A percentile compares a stretch with the other conserved stretches of the same genome.
Evolutionary conservation across 129 eudicot genomes (phyloP).

Genomic region (Pseudognaphalium luteoalbum): DNA sequence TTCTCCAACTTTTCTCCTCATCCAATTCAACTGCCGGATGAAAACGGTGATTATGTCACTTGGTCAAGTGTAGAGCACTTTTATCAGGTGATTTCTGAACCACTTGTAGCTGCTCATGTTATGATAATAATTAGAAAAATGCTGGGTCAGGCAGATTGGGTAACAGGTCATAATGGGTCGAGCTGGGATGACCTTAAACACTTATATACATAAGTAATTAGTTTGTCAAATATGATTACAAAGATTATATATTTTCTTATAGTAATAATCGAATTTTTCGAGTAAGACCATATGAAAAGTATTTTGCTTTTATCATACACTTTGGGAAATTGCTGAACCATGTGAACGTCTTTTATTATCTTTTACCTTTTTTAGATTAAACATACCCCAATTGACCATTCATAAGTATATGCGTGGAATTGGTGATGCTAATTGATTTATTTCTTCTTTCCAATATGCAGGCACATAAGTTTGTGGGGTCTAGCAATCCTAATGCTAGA

Average conservation of each 20-base stretch:
- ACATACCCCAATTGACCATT: neutral
- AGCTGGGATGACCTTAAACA: neutral
- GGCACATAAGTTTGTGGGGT: slow-evolving; percentile 84
- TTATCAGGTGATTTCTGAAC: slow-evolving; percentile 65
- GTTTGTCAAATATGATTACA: too few species aligned
- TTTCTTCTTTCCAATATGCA: slow-evolving; percentile 23
- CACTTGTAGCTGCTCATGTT: slow-evolving; percentile 4
- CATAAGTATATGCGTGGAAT: neutral
- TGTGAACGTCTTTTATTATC: too few species aligned
- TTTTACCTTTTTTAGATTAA: neutral
- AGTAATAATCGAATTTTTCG: too few species aligned
- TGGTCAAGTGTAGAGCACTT: slow-evolving; percentile 98
- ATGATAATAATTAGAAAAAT: neutral
- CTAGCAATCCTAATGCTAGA: slow-evolving; percentile 56
- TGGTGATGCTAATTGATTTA: neutral
- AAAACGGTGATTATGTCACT: slow-evolving; percentile 51
- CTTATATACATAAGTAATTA: too few species aligned
- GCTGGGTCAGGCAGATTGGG: neutral
- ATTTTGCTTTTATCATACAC: neutral
- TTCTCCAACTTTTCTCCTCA: slow-evolving; percentile 94
- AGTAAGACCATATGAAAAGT: too few species aligned
- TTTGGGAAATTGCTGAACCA: neutral
- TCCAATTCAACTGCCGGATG: slow-evolving; percentile 74
- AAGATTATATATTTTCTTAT: too few species aligned
- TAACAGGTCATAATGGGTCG: neutral